phyloP scores from a whole-genome alignment of 805 yeast species.

The Blastobotrys americana region DNA sequence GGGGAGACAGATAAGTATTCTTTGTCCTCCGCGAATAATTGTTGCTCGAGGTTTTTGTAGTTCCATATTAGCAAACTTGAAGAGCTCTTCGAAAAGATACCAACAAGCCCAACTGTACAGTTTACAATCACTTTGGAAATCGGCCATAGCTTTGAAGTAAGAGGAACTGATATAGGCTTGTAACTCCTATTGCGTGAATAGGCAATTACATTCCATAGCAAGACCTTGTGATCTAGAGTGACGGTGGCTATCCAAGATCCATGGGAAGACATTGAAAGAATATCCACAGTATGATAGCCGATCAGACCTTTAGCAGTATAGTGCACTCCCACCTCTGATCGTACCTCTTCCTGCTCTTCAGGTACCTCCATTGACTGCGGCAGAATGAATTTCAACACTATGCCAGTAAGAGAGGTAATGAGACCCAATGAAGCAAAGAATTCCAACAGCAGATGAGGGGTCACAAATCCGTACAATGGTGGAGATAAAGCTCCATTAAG shows the following conservation, averaged over 20 bases:
- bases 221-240: slow-evolving; percentile 65
- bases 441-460: slow-evolving; percentile 37
- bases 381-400: slow-evolving; percentile 38
- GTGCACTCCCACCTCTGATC: slow-evolving; percentile 4
- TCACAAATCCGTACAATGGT: slow-evolving; percentile 3
- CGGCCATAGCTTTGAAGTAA: slow-evolving; percentile 26
- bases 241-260: slow-evolving; percentile 46
- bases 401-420: slow-evolving; percentile 42
- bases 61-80: slow-evolving; percentile 13
- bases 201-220: slow-evolving; percentile 49
- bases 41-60: slow-evolving; percentile 6
- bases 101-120: slow-evolving; percentile 7
- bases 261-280: slow-evolving; percentile 39
- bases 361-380: slow-evolving; percentile 12
- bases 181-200: not conserved
- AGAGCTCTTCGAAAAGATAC: slow-evolving; percentile 9
- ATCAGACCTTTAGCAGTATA: slow-evolving; percentile 36
- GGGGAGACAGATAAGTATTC: slow-evolving; percentile 5
- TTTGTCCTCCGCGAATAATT: slow-evolving; percentile 4
- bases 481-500: not conserved
- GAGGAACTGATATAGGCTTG: slow-evolving; percentile 18
- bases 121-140: slow-evolving; percentile 18
- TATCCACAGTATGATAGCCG: slow-evolving; percentile 56
- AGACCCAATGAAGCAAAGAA: slow-evolving; percentile 45
- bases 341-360: not conserved